Conservation (phyloP, 1,284 basidiomycete species). For the Papiliotrema nemorosa region DNA sequence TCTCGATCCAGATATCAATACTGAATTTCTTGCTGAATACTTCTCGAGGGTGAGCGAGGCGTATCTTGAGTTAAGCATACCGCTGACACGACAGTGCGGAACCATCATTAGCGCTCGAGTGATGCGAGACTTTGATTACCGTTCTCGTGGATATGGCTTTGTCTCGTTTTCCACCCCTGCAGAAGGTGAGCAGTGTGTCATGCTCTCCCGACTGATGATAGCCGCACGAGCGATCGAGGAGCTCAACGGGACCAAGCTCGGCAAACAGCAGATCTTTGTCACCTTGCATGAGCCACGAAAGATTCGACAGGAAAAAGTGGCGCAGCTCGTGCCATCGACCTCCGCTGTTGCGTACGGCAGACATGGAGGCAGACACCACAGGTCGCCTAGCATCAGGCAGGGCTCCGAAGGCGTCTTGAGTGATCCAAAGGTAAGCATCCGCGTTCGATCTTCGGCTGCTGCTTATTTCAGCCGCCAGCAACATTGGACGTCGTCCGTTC, state of each 20-base stretch:
- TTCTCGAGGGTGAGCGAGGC: conserved; percentile 64
- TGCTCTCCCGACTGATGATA: background rate
- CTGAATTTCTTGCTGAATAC: conserved; percentile 71
- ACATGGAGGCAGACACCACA: conserved; percentile 1
- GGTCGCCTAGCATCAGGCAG: background rate
- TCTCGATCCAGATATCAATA: conserved; percentile 76
- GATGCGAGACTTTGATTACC: conserved; percentile 81
- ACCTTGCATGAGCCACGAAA: conserved; percentile 35
- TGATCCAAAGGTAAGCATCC: background rate
- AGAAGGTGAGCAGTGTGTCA: conserved; percentile 58
- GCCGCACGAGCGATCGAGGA: conserved; percentile 25
- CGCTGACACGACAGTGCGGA: conserved; percentile 58
- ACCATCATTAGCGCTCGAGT: conserved; percentile 87
- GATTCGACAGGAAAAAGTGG: conserved; percentile 33
- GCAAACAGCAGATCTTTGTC: conserved; percentile 23
- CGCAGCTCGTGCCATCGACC: no score
- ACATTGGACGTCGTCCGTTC: conserved; percentile 24
- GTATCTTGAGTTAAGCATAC: background rate
- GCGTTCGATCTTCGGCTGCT: background rate
- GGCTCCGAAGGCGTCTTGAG: background rate
- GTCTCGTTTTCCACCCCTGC: conserved; percentile 81
- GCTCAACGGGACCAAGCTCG: conserved; percentile 29
- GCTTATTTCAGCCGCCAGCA: conserved; percentile 6
- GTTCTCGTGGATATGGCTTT: conserved; percentile 91
- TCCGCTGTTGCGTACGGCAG: conserved; percentile 2